These are phyloP conservation scores for Durusdinium trenchii DNA, from an alignment of 73 alveolate genomes.

Conservation along the genomic window DNA sequence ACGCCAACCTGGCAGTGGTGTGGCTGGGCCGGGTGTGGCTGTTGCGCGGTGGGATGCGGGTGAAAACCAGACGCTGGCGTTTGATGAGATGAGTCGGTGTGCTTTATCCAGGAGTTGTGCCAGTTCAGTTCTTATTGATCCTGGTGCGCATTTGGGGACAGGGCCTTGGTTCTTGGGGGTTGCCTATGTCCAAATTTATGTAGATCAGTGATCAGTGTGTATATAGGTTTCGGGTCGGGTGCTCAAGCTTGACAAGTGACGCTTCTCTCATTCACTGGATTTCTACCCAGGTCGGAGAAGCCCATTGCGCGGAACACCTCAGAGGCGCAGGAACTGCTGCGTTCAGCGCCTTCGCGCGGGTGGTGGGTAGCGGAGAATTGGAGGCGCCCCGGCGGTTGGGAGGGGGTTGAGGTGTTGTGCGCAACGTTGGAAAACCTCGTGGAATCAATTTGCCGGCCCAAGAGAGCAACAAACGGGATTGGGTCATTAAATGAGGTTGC, in stretches of 20 bases:
- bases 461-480: too few species aligned
- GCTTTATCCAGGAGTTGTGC: not conserved
- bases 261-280: not conserved
- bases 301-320: conserved; percentile 38
- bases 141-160: not conserved
- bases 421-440: too few species aligned
- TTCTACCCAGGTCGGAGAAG: conserved; percentile 51
- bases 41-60: too few species aligned
- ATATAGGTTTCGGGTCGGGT: not conserved
- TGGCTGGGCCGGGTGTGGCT: not conserved
- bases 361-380: conserved; percentile 83
- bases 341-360: not conserved
- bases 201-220: not conserved
- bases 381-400: not conserved
- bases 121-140: not conserved
- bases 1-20: conserved; percentile 20
- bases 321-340: conserved; percentile 25
- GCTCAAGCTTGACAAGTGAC: not conserved
- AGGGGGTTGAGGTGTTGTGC: not conserved
- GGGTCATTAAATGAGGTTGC: too few species aligned
- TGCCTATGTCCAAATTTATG: not conserved
- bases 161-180: not conserved
- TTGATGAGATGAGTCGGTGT: too few species aligned
- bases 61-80: too few species aligned
- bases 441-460: too few species aligned